These are phyloP conservation scores for Daldinia decipiens DNA, from an alignment of 495 filamentous ascomycete species.

Conservation along the genomic window DNA sequence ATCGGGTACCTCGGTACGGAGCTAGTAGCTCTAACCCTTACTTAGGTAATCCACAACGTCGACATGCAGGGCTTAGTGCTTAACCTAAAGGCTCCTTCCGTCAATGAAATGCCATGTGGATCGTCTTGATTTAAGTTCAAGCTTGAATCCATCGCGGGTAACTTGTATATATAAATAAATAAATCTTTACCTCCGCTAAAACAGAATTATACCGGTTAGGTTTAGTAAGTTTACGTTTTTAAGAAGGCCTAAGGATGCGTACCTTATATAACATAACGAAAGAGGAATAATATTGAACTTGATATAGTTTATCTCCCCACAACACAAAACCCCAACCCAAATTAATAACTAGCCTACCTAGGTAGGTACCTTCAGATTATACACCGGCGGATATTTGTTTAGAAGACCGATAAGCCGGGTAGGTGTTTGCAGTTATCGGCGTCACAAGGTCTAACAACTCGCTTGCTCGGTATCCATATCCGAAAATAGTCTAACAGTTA, in stretches of 20 bases:
- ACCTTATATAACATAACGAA: constrained; percentile 17
- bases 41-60: constrained; percentile 25
- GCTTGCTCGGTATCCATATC: constrained; percentile 37
- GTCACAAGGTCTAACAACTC: constrained; percentile 14
- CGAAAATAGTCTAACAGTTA: constrained; percentile 23
- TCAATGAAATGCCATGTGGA: constrained; percentile 37
- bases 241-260: constrained; percentile 2
- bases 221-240: constrained; percentile 2
- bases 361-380: not conserved
- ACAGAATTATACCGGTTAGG: not conserved
- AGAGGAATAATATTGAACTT: constrained; percentile 13
- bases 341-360: not conserved
- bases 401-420: not conserved
- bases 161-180: constrained; percentile 18
- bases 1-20: constrained; percentile 7
- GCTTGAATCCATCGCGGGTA: constrained; percentile 41
- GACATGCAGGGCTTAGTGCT: constrained; percentile 42
- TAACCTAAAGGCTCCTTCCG: constrained; percentile 46
- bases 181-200: constrained; percentile 26
- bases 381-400: not conserved
- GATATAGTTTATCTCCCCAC: constrained; percentile 15
- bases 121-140: constrained; percentile 38
- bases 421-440: constrained; percentile 30
- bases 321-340: constrained; percentile 20
- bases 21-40: constrained; percentile 9